Evolutionary conservation across 2,329 filamentous ascomycete genomes (phyloP).

Genomic region (Basipetospora chlamydospora): DNA sequence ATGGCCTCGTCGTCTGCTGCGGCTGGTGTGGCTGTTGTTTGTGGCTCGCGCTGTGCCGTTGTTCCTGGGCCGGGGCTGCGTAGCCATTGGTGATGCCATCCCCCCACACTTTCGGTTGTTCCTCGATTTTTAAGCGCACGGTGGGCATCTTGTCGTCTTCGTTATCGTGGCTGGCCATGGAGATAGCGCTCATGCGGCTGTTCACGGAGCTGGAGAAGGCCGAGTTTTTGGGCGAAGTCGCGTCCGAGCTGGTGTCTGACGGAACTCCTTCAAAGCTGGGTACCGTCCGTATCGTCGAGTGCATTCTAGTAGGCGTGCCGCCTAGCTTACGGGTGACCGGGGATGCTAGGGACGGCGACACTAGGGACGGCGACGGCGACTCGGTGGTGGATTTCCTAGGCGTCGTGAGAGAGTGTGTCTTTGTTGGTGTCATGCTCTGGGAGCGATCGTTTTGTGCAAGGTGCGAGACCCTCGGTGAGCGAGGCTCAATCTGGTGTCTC

Average conservation of each 20-base stretch:
- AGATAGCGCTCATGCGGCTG: constrained; percentile 35
- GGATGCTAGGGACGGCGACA: too few relatives aligned
- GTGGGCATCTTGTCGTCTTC: constrained; percentile 18
- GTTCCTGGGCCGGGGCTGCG: constrained; percentile 10
- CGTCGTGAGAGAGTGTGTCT: neutral
- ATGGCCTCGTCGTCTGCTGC: neutral
- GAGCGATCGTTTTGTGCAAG: neutral
- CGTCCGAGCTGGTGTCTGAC: constrained; percentile 27
- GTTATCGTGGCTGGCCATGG: constrained; percentile 22
- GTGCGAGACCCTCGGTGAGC: neutral
- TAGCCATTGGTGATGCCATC: constrained; percentile 13
- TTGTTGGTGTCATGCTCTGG: constrained; percentile 1
- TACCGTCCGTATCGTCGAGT: constrained; percentile 40
- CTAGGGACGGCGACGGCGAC: neutral
- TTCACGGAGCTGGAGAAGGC: constrained; percentile 41
- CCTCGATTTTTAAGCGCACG: constrained; percentile 20
- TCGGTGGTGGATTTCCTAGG: neutral
- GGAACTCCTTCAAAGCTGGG: constrained; percentile 36
- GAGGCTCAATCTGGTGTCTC: neutral
- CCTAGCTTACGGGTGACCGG: neutral
- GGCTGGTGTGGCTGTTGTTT: neutral
- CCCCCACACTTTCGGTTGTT: neutral
- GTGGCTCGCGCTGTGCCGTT: neutral
- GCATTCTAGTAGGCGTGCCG: constrained; percentile 3
- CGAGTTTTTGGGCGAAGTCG: constrained; percentile 26